These are phyloP conservation scores for Spatholobus suberectus DNA, from an alignment of 306 rosid species.

Conservation along the genomic window DNA sequence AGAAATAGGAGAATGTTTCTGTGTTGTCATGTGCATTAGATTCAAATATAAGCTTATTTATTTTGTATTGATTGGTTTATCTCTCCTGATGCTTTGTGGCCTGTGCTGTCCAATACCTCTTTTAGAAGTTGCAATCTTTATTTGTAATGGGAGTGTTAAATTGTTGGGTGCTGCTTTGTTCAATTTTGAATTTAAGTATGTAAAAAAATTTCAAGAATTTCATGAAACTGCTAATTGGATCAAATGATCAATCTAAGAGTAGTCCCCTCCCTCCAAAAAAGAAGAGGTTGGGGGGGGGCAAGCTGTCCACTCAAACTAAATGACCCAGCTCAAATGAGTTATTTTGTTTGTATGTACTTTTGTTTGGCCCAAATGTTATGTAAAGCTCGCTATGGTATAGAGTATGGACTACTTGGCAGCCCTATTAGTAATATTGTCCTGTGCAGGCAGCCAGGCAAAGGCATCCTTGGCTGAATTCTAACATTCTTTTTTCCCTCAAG, in stretches of 20 bases:
- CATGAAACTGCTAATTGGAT: not conserved
- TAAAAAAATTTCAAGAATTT: not conserved
- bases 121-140: not conserved
- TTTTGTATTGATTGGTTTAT: not conserved
- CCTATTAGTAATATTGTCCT: not conserved
- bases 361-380: constrained; percentile 16
- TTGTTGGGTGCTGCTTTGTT: constrained; percentile 8
- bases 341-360: not conserved
- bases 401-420: not conserved
- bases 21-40: not conserved
- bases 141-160: not conserved
- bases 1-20: not conserved
- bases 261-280: not conserved
- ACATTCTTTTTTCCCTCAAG: not conserved
- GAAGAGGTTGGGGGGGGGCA: too few relatives aligned
- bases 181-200: not conserved
- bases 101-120: not conserved
- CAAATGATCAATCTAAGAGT: not conserved
- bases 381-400: not conserved
- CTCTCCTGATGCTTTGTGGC: not conserved
- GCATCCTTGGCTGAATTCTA: not conserved
- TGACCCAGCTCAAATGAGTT: not conserved
- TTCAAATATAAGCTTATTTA: not conserved
- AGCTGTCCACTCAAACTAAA: not conserved
- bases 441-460: not conserved